Evolutionary conservation across 2,329 filamentous ascomycete genomes (phyloP).

Genomic region (Colletotrichum sp.): DNA sequence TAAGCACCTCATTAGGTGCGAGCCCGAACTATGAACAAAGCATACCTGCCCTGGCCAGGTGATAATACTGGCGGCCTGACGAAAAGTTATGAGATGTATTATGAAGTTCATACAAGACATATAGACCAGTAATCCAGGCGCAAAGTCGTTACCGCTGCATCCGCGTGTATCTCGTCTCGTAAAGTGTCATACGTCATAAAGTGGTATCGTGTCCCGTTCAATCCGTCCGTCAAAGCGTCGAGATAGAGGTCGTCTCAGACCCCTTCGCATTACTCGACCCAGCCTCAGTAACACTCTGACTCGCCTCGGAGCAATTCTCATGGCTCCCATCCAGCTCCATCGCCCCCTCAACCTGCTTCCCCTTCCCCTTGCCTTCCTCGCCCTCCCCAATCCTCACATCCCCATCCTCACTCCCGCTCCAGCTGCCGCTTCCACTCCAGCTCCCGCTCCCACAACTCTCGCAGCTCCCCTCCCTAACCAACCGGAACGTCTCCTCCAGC

Average conservation of each 20-base stretch:
- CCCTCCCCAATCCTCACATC: constrained; percentile 15
- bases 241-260: constrained; percentile 43
- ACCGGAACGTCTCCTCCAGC: constrained; percentile 67
- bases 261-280: constrained; percentile 41
- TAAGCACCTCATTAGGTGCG: constrained; percentile 39
- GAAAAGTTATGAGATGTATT: background rate
- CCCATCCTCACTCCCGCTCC: constrained; percentile 39
- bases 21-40: background rate
- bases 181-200: constrained; percentile 11
- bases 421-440: constrained; percentile 34
- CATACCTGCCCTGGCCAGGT: background rate
- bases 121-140: background rate
- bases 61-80: background rate
- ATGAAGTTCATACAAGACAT: background rate
- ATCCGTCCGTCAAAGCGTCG: constrained; percentile 26
- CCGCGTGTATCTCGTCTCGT: background rate
- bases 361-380: constrained; percentile 27
- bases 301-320: constrained; percentile 40
- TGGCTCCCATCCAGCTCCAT: constrained; percentile 19
- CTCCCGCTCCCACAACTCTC: constrained; percentile 32
- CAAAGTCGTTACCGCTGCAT: background rate
- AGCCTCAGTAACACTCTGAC: constrained; percentile 40
- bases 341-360: constrained; percentile 9
- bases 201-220: constrained; percentile 25
- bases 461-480: constrained; percentile 46